Evolutionary conservation across 352 stramenopile species (phyloP), one percentile per base, ranked within the genome.

Genomic region (Phytophthora vignae): DNA sequence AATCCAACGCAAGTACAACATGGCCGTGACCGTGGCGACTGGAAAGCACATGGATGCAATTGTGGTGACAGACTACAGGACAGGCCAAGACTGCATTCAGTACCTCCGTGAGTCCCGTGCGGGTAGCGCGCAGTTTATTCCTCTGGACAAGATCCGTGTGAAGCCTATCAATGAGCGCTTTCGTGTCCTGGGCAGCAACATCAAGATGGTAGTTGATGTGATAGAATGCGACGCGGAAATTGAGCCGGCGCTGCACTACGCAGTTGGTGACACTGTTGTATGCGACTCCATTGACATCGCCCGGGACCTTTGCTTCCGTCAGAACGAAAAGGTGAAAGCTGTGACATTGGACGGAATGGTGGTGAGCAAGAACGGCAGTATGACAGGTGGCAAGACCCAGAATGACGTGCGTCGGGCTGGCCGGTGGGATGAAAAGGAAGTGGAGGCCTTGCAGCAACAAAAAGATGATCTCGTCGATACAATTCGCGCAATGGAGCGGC

Each of bases 321-420:
- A 91, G 46, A 93, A 94, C 40, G 90, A 96, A 44, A 93, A 92
- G 42, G 84, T 96, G 10, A 96, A 96, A 61, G 90, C 90, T 14
- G 94, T 98, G 29, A 99, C 98, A 3, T 69, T 99, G 14, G 91
- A 92, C 40, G 98, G 98, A 21, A 97, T 98, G 77, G 94, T 99
- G 52, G 98, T 99, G 57, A 98, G 85, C 73, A 99, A 99, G 75
- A 98, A 98, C 46, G 98, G 97, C 55, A 98, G 97, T 74, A 99
- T 99, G 97, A 99, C 96, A 1, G 98, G 97, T 50, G 98, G 97
- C 58, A 87, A 92, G 12, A 98, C 94, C 0, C 85, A 92, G 29
- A 93, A 87, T 25, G 90, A 98, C 64, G 60, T 82, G 46, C 90
- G 90, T 52, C 85, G 91, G 25, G 92, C 93, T 33, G 92, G 90